A percentile compares a stretch with the other conserved stretches of the same genome.
Conservation (phyloP, 371 early-diverging fungal genomes). For the Ordospora colligata region DNA sequence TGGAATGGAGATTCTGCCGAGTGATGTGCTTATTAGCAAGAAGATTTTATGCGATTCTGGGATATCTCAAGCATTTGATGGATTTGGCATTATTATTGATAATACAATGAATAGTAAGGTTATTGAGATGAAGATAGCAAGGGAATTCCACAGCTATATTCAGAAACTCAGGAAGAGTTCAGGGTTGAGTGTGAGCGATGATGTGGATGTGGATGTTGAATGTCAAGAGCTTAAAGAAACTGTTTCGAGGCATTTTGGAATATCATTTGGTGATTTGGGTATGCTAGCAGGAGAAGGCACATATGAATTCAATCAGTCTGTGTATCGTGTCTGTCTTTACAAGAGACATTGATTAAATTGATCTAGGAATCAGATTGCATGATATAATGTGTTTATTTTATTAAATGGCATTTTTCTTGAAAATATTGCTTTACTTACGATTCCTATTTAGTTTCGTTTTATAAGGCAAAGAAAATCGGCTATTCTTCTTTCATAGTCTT, state of each 20-base stretch:
- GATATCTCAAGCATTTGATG: conserved; percentile 12
- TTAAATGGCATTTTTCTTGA: background rate
- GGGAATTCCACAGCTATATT: conserved; percentile 91
- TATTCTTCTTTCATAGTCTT: conserved; percentile 43
- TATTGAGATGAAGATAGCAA: conserved; percentile 78
- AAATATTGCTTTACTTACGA: background rate
- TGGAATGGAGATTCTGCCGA: conserved; percentile 17
- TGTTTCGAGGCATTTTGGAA: conserved; percentile 9
- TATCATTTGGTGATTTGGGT: conserved; percentile 38
- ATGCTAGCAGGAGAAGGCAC: background rate
- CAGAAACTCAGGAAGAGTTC: conserved; percentile 90
- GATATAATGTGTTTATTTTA: background rate
- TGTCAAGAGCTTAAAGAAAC: conserved; percentile 5
- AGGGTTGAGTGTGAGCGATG: conserved; percentile 46
- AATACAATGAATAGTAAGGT: conserved; percentile 69
- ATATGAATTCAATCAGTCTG: conserved; percentile 6
- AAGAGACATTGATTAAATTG: background rate
- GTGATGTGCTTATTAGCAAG: conserved; percentile 48
- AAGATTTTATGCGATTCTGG: conserved; percentile 20
- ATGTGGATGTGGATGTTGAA: conserved; percentile 27
- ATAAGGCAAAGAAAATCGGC: conserved; percentile 38
- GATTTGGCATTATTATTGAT: conserved; percentile 75
- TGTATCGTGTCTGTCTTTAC: conserved; percentile 5
- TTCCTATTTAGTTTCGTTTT: background rate
- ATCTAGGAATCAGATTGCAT: background rate